Evolutionary conservation across 805 yeast species (phyloP).

Genomic region (Wickerhamomyces bisporus): DNA sequence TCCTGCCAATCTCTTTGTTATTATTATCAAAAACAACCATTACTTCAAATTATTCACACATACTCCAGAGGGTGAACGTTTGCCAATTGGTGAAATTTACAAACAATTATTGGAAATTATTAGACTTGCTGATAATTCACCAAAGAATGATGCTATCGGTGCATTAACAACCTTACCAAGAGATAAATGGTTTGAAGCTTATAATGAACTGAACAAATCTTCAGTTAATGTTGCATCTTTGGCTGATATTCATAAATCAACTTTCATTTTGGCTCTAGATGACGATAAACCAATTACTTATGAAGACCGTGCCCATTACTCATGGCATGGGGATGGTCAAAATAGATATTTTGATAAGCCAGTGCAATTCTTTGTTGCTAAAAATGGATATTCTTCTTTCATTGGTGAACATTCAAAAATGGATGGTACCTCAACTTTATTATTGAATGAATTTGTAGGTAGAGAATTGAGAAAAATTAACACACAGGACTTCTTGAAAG

Average conservation of each 20-base stretch:
- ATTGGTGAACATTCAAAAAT: slow-evolving; percentile 94
- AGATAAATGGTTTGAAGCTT: slow-evolving; percentile 68
- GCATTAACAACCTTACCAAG: slow-evolving; percentile 79
- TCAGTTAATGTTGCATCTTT: slow-evolving; percentile 60
- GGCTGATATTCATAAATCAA: slow-evolving; percentile 65
- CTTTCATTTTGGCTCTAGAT: slow-evolving; percentile 81
- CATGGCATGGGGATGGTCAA: slow-evolving; percentile 94
- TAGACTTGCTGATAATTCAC: slow-evolving; percentile 25
- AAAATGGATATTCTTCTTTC: slow-evolving; percentile 87
- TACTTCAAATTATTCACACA: slow-evolving; percentile 75
- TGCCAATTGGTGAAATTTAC: slow-evolving; percentile 45
- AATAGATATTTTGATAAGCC: slow-evolving; percentile 94
- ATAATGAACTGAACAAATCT: slow-evolving; percentile 49
- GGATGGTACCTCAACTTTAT: slow-evolving; percentile 96
- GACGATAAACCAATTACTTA: slow-evolving; percentile 64
- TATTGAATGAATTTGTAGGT: slow-evolving; percentile 73
- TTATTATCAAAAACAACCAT: slow-evolving; percentile 70
- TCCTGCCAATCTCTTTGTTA: slow-evolving; percentile 54
- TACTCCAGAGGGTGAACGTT: slow-evolving; percentile 34
- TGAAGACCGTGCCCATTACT: slow-evolving; percentile 76
- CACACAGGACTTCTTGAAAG: slow-evolving; percentile 23
- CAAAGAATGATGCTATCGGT: slow-evolving; percentile 47
- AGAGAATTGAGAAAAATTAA: slow-evolving; percentile 48
- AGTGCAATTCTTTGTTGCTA: slow-evolving; percentile 72
- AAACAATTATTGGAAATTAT: slow-evolving; percentile 55